Percentiles rank a stretch among this genome's conserved stretches.
Evolutionary conservation across 768 basidiomycete genomes (phyloP).

Genomic region (Xerocomus potaroensis): DNA sequence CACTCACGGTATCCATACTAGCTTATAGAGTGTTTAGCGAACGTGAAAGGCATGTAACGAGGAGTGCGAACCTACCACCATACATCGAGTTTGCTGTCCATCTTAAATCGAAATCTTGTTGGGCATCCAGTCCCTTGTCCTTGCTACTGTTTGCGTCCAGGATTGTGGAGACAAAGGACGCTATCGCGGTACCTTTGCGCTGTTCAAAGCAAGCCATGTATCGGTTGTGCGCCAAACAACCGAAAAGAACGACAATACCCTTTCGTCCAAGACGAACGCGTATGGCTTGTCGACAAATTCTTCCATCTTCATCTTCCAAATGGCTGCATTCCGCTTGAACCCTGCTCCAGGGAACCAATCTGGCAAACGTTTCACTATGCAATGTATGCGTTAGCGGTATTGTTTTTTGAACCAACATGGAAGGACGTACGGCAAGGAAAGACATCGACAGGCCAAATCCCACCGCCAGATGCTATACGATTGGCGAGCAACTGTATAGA

Average conservation of each 20-base stretch:
- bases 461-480: conserved; percentile 39
- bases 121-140: conserved; percentile 11
- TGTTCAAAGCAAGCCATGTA: conserved; percentile 6
- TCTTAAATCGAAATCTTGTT: conserved; percentile 64
- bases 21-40: conserved; percentile 22
- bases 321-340: conserved; percentile 56
- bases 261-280: conserved; percentile 49
- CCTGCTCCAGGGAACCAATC: conserved; percentile 63
- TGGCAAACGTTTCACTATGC: conserved; percentile 51
- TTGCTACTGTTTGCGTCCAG: conserved; percentile 34
- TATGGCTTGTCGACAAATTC: conserved; percentile 64
- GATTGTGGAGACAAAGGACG: conserved; percentile 47
- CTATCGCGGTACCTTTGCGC: conserved; percentile 34
- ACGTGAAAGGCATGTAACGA: too few relatives aligned
- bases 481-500: conserved; percentile 41
- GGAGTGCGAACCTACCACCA: conserved; percentile 31
- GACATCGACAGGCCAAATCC: conserved; percentile 41
- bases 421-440: conserved; percentile 32
- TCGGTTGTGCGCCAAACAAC: neutral
- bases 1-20: conserved; percentile 57
- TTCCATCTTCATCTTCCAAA: conserved; percentile 62
- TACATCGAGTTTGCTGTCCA: conserved; percentile 88
- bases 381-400: neutral
- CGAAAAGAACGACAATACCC: conserved; percentile 37
- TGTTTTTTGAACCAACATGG: too few relatives aligned